Evolutionary conservation across 2,329 filamentous ascomycete species (phyloP), one percentile per base, ranked within the genome.

Genomic region (Zopfia rhizophila): DNA sequence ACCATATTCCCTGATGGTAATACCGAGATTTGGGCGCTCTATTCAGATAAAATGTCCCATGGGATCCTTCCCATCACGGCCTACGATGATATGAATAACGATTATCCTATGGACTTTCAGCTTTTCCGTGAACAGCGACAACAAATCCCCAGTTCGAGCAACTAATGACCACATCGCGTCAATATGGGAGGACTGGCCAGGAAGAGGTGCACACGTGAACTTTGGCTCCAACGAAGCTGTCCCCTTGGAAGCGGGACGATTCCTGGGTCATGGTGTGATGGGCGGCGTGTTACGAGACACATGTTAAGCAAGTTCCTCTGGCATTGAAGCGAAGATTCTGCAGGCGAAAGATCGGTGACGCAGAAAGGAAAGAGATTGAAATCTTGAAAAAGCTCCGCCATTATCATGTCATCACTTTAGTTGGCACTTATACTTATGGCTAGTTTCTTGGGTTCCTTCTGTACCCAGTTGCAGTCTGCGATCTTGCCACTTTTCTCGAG

Each of bases 311-410:
- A 5, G 25, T 42, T n/a, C 43, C 47, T 7, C 16, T 64, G 13
- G 60, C 57, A 5, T 61, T 41, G 56, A 64, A 51, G 45, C 38
- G 28, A 19, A 53, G 51, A 13, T 45, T 44, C n/a, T 44, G 51
- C 19, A 51, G 45, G 29, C 42, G 46, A 2, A 33, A 53, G 29
- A 50, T 60, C 16, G 37, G 35, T 1, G 37, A 46, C 10, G 44
- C 21, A 13, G 56, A 61, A 19, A 46, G 36, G 12, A 61, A 57
- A 27, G 61, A 64, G 33, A 54, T 66, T 23, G 38, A 55, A 7
- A 58, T 63, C 7, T 37, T 65, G 2, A 59, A 55, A n/a, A 53
- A 58, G 31, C 35, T 64, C 0, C 49, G 51, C 0, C 57, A 64
- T 21, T 12, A 16, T 1, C 60, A 65, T 27, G 57, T 65, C 24